phyloP scores from a whole-genome alignment of 352 stramenopile genomes.

The Phytophthora sp. region DNA sequence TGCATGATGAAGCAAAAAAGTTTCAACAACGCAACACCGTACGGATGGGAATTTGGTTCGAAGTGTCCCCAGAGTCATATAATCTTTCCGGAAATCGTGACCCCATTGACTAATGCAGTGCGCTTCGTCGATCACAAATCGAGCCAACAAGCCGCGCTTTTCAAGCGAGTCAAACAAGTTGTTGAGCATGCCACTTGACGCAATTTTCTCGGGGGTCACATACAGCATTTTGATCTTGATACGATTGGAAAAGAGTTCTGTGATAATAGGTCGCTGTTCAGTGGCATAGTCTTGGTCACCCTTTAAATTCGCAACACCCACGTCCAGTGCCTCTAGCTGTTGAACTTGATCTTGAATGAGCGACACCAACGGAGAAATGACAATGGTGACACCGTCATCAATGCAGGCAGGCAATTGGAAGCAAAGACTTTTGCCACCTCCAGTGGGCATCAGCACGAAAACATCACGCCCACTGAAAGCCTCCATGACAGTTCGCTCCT shows the following conservation, averaged over 20 bases:
- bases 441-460: slow-evolving; percentile 99
- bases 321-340: slow-evolving; percentile 92
- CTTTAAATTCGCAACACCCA: slow-evolving; percentile 88
- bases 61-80: slow-evolving; percentile 94
- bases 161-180: slow-evolving; percentile 87
- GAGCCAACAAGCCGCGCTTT: slow-evolving; percentile 87
- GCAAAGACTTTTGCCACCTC: slow-evolving; percentile 98
- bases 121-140: slow-evolving; percentile 97
- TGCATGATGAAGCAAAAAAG: background rate
- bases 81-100: slow-evolving; percentile 99
- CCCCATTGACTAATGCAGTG: slow-evolving; percentile 99
- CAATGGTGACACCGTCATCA: slow-evolving; percentile 94
- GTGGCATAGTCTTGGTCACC: slow-evolving; percentile 89
- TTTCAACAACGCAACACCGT: slow-evolving; percentile 5
- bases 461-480: slow-evolving; percentile 94
- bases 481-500: slow-evolving; percentile 95
- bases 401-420: slow-evolving; percentile 95
- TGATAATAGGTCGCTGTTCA: slow-evolving; percentile 88
- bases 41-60: slow-evolving; percentile 94
- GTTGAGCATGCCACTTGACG: slow-evolving; percentile 83
- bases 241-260: slow-evolving; percentile 81
- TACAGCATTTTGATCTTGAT: slow-evolving; percentile 97
- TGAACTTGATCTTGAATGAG: slow-evolving; percentile 99
- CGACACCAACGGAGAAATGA: slow-evolving; percentile 98
- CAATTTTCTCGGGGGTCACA: slow-evolving; percentile 98